These are phyloP conservation scores for Verticillium isaacii DNA, from an alignment of 2,329 filamentous ascomycete genomes.

Conservation along the genomic window DNA sequence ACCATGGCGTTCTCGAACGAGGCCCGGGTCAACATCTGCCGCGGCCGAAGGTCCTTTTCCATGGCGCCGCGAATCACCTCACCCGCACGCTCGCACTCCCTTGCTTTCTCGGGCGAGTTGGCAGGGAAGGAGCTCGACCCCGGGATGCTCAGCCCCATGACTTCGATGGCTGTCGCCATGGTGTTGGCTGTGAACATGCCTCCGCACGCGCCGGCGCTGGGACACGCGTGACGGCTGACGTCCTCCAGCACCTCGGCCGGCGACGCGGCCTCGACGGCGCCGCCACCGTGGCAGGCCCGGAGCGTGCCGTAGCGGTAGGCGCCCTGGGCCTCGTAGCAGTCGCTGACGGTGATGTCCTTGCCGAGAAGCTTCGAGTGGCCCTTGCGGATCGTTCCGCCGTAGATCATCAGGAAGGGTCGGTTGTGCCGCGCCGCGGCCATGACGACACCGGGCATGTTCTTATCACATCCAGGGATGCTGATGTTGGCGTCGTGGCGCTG, in stretches of 20 bases:
- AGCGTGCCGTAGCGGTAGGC: constrained; percentile 75
- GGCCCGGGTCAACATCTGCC: constrained; percentile 72
- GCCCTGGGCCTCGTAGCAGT: constrained; percentile 82
- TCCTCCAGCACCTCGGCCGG: constrained; percentile 74
- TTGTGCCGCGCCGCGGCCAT: constrained; percentile 92
- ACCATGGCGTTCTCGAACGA: constrained; percentile 86
- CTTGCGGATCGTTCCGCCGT: constrained; percentile 84
- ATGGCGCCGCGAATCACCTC: constrained; percentile 74
- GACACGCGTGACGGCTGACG: constrained; percentile 72
- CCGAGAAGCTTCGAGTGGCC: constrained; percentile 75
- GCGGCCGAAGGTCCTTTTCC: constrained; percentile 75
- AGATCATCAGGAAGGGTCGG: constrained; percentile 90
- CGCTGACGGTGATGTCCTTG: constrained; percentile 79
- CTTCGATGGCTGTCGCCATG: constrained; percentile 86
- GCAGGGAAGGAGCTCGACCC: constrained; percentile 83
- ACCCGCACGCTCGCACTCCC: constrained; percentile 78
- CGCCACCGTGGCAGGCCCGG: constrained; percentile 44
- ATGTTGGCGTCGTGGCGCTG: constrained; percentile 93
- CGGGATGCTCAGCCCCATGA: constrained; percentile 77
- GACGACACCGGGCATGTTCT: constrained; percentile 92
- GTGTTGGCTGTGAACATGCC: constrained; percentile 95
- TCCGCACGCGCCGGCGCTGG: constrained; percentile 62
- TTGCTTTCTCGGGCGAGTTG: constrained; percentile 73
- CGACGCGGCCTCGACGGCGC: constrained; percentile 31
- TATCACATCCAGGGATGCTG: constrained; percentile 89